phyloP scores from a whole-genome alignment of 2,329 filamentous ascomycete genomes.

The Chaetomium sp. region DNA sequence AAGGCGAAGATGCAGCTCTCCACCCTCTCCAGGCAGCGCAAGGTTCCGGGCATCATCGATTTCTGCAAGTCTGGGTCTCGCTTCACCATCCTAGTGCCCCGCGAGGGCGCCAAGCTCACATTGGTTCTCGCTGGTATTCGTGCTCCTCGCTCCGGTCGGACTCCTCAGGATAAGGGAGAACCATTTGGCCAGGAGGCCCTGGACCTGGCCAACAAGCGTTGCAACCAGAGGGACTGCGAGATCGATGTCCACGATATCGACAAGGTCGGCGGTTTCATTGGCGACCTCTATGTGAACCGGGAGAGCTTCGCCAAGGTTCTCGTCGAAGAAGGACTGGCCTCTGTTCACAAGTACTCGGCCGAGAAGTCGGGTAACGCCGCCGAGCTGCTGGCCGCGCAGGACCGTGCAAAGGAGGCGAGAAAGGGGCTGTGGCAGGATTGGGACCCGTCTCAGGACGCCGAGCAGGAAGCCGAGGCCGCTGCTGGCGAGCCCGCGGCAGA shows the following conservation, averaged over 20 bases:
- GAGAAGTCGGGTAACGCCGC: constrained; percentile 89
- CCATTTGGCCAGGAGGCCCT: constrained; percentile 94
- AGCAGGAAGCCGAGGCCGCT: constrained; percentile 58
- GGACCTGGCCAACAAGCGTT: constrained; percentile 84
- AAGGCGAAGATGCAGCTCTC: constrained; percentile 94
- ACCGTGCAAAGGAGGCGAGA: constrained; percentile 82
- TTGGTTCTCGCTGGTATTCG: constrained; percentile 93
- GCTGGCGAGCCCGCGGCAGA: constrained; percentile 57
- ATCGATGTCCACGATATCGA: constrained; percentile 94
- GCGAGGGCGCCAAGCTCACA: constrained; percentile 91
- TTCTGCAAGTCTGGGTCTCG: constrained; percentile 97
- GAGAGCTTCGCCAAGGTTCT: constrained; percentile 94
- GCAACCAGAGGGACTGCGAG: constrained; percentile 93
- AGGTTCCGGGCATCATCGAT: constrained; percentile 89
- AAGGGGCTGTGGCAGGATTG: constrained; percentile 94
- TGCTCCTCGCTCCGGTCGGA: constrained; percentile 77
- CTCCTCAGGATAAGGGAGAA: constrained; percentile 78
- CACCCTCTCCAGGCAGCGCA: constrained; percentile 85
- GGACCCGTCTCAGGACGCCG: constrained; percentile 83
- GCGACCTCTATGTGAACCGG: constrained; percentile 87
- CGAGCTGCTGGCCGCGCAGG: constrained; percentile 85
- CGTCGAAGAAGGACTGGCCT: constrained; percentile 90
- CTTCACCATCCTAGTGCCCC: constrained; percentile 88
- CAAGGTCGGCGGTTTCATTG: constrained; percentile 97
- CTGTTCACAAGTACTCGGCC: constrained; percentile 91